These are phyloP conservation scores for Neurospora terricola DNA, from an alignment of 495 filamentous ascomycete species.

Conservation along the genomic window DNA sequence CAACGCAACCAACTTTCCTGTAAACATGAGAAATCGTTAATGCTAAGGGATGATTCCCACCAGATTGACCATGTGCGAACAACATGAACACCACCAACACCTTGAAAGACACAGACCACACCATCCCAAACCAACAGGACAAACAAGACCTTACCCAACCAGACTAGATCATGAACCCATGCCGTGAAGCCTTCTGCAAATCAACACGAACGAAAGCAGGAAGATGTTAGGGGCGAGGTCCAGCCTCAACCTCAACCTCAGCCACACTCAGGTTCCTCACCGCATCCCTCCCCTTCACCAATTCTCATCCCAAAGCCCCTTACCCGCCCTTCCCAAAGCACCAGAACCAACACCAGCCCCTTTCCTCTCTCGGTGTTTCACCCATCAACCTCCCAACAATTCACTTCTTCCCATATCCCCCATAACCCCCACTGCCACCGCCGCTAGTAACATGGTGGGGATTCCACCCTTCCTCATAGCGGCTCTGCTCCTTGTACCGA, in stretches of 20 bases:
- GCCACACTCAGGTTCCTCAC: no score
- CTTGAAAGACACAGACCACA: background rate
- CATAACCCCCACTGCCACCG: background rate
- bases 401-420: background rate
- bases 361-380: no score
- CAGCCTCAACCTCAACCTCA: no score
- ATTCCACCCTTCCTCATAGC: background rate
- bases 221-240: no score
- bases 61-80: background rate
- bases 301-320: background rate
- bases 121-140: background rate
- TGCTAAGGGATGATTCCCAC: no score
- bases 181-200: background rate
- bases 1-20: no score
- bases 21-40: background rate
- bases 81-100: background rate
- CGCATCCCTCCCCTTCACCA: no score
- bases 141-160: background rate
- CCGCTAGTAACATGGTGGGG: background rate
- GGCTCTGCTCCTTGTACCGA: background rate
- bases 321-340: background rate
- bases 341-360: no score
- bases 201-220: no score
- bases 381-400: background rate
- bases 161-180: background rate